A percentile compares a stretch with the other conserved stretches of the same genome.
These are phyloP conservation scores for Brassica rapa DNA, from an alignment of 345 rosid genomes.

Conservation along the genomic window DNA sequence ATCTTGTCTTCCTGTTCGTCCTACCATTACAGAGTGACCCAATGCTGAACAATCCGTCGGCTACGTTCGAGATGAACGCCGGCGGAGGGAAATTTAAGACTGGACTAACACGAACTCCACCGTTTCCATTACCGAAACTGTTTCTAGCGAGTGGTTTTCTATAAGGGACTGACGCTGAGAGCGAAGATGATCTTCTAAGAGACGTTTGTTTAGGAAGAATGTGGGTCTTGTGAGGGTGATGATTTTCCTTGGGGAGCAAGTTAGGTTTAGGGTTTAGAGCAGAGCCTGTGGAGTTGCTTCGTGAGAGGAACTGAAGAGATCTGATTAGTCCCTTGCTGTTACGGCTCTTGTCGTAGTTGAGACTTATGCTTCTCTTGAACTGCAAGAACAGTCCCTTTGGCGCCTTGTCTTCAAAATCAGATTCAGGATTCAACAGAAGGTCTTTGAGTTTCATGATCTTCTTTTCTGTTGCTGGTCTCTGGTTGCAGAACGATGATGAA, in stretches of 20 bases:
- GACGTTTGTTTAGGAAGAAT: slow-evolving; percentile 57
- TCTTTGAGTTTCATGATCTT: slow-evolving; percentile 70
- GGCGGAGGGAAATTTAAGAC: slow-evolving; percentile 74
- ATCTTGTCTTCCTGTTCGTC: slow-evolving; percentile 63
- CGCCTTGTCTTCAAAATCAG: slow-evolving; percentile 44
- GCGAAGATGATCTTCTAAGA: slow-evolving; percentile 47
- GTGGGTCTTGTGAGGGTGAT: slow-evolving; percentile 38
- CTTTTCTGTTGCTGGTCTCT: slow-evolving; percentile 49
- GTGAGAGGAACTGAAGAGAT: slow-evolving; percentile 66
- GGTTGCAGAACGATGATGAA: slow-evolving; percentile 1
- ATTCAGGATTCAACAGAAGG: slow-evolving; percentile 48
- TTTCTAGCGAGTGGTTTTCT: slow-evolving; percentile 57
- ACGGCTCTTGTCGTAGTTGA: slow-evolving; percentile 60
- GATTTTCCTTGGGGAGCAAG: slow-evolving; percentile 43
- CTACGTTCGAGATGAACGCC: slow-evolving; percentile 62
- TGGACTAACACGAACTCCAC: slow-evolving; percentile 61
- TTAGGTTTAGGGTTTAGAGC: slow-evolving; percentile 56
- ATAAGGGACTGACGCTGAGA: slow-evolving; percentile 45
- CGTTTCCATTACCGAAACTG: slow-evolving; percentile 58
- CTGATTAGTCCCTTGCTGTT: slow-evolving; percentile 57
- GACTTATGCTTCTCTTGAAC: slow-evolving; percentile 83
- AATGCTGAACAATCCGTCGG: slow-evolving; percentile 62
- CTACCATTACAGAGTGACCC: slow-evolving; percentile 78
- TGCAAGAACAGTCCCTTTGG: slow-evolving; percentile 63
- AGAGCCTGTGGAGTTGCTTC: slow-evolving; percentile 93